Conservation (phyloP, 176 grass and related monocot species). For the Carex parvula region DNA sequence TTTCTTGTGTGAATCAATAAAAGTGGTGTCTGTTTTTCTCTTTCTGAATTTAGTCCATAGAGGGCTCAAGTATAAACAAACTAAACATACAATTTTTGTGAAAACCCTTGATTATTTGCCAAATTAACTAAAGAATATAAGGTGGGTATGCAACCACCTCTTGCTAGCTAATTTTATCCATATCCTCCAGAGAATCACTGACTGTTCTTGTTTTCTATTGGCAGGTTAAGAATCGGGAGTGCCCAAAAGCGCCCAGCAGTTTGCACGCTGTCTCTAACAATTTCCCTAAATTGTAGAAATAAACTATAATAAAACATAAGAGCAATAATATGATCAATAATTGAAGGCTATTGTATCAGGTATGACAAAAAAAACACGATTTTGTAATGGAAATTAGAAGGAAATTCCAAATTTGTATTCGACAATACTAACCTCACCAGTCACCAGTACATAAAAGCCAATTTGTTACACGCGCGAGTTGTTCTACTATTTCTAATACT, state of each 20-base stretch:
- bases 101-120: constrained; percentile 1
- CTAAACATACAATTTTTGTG: not conserved
- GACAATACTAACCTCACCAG: not conserved
- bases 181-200: constrained; percentile 25
- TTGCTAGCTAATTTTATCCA: constrained; percentile 29
- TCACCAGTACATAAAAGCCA: constrained; percentile 29
- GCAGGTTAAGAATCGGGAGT: constrained; percentile 54
- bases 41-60: not conserved
- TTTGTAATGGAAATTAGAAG: too few species aligned
- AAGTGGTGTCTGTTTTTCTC: constrained; percentile 26
- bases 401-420: too few species aligned
- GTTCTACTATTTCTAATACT: not conserved
- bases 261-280: constrained; percentile 62
- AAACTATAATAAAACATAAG: not conserved
- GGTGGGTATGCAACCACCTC: constrained; percentile 16
- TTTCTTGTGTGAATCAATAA: constrained; percentile 24
- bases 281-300: constrained; percentile 50
- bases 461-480: not conserved
- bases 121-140: constrained; percentile 13
- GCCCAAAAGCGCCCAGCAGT: constrained; percentile 51
- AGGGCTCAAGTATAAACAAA: not conserved
- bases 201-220: constrained; percentile 36
- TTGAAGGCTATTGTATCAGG: constrained; percentile 21
- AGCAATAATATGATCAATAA: not conserved
- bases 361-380: not conserved